phyloP scores from a whole-genome alignment of 1,284 basidiomycete species.

The Rhodotorula mucilaginosa region DNA sequence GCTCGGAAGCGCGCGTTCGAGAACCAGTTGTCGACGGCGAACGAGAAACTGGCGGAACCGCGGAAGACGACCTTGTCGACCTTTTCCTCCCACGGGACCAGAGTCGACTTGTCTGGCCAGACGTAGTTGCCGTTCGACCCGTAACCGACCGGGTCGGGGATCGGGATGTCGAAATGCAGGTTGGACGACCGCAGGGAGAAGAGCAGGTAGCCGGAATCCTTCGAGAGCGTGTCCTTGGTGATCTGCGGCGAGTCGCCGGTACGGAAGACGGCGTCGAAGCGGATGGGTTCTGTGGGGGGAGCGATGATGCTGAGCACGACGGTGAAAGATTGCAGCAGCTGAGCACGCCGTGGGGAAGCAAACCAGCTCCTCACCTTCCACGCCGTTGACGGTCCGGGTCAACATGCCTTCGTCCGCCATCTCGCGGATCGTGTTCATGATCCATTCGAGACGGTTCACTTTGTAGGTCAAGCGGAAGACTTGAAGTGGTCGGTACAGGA shows the following conservation, averaged over 20 bases:
- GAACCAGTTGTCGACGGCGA: slow-evolving; percentile 6
- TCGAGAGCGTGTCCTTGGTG: slow-evolving; percentile 5
- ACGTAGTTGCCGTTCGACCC: slow-evolving; percentile 10
- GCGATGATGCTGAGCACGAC: not conserved
- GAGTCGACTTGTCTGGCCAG: not conserved
- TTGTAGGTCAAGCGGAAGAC: not conserved
- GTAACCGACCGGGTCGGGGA: slow-evolving; percentile 1
- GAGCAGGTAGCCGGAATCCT: slow-evolving; percentile 2
- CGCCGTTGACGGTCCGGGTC: slow-evolving; percentile 1
- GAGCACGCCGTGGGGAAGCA: not conserved
- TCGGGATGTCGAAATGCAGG: slow-evolving; percentile 5
- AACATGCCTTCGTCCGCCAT: not conserved
- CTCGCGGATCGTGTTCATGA: slow-evolving; percentile 3
- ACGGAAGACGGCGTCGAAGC: slow-evolving; percentile 3
- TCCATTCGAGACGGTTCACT: not conserved
- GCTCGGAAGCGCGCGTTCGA: slow-evolving; percentile 2
- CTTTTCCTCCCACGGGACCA: not conserved
- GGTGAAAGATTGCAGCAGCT: too few species aligned
- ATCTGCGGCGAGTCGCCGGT: slow-evolving; percentile 5
- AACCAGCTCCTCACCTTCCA: not conserved
- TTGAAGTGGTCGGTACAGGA: not conserved
- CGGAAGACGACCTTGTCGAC: slow-evolving; percentile 9
- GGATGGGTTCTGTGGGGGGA: not conserved
- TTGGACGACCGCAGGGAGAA: not conserved
- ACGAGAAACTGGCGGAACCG: slow-evolving; percentile 1